Evolutionary conservation across 2,329 filamentous ascomycete species (phyloP).

Genomic region (Penicillium capsulatum): DNA sequence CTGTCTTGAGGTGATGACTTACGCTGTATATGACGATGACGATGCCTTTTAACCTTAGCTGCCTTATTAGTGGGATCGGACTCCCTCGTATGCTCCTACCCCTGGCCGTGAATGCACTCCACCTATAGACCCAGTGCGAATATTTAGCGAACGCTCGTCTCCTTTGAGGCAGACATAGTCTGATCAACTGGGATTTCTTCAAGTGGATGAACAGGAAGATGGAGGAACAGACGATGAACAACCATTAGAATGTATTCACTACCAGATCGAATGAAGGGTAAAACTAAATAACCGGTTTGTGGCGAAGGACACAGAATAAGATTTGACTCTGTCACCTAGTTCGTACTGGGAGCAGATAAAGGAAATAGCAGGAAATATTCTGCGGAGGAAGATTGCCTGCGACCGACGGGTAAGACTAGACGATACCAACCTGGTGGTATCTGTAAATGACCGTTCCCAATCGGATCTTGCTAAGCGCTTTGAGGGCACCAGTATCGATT

Average conservation of each 20-base stretch:
- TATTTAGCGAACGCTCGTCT: slow-evolving; percentile 8
- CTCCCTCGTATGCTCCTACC: slow-evolving; percentile 20
- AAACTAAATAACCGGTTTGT: slow-evolving; percentile 17
- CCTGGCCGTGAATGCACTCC: slow-evolving; percentile 17
- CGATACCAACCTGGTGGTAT: slow-evolving; percentile 21
- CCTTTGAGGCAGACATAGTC: slow-evolving; percentile 5
- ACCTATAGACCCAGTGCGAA: slow-evolving; percentile 13
- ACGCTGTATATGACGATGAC: slow-evolving; percentile 12
- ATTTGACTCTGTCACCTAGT: slow-evolving; percentile 15
- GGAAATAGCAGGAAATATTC: slow-evolving; percentile 13
- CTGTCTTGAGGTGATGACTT: slow-evolving; percentile 12
- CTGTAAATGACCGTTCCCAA: slow-evolving; percentile 20
- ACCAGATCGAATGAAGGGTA: slow-evolving; percentile 13
- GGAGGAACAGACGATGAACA: slow-evolving; percentile 1
- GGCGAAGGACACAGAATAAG: slow-evolving; percentile 22
- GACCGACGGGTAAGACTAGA: slow-evolving; percentile 21
- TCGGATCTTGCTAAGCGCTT: slow-evolving; percentile 21
- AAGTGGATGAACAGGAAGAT: slow-evolving; percentile 1
- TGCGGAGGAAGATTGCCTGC: slow-evolving; percentile 16
- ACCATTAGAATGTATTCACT: slow-evolving; percentile 6
- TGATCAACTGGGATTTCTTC: not conserved
- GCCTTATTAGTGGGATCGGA: slow-evolving; percentile 15
- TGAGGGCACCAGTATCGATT: slow-evolving; percentile 22
- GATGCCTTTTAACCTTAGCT: slow-evolving; percentile 11
- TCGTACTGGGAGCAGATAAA: slow-evolving; percentile 18